Evolutionary conservation across 2,329 filamentous ascomycete species (phyloP), one percentile per base, ranked within the genome.

Genomic region (Stachybotrys elegans): DNA sequence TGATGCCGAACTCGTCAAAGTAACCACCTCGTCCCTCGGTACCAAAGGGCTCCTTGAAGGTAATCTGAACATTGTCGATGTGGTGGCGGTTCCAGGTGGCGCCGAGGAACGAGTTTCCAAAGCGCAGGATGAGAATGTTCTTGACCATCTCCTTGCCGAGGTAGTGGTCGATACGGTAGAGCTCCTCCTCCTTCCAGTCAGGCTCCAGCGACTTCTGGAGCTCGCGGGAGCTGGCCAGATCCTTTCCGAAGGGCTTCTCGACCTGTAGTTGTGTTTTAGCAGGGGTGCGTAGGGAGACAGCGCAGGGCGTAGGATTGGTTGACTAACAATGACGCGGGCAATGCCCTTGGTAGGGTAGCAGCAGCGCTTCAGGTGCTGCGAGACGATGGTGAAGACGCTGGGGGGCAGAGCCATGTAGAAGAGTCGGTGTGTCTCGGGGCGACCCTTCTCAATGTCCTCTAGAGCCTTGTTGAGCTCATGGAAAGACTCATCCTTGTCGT

Each of bases 121-220:
- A 98, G 64, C 94, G 83, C 55, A 98, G 81, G 57, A 98, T 96
- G 54, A 98, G 79, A 56, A 98, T 94, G 73, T 98, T 98, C 83
- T 98, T 98, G 60, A 98, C 93, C 93, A 98, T 98, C 73, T 98
- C 93, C 79, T 98, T 98, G 60, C 94, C 94, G 39, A 98, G 82
- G 70, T 98, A 98, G 74, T 98, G 93, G 68, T 98, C 93, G 61
- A 98, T 98, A 63, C 93, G 90, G 83, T 94, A 98, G 55, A 98
- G 84, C 73, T 98, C 93, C 43, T 97, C 92, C 71, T 98, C 94
- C 62, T 88, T 93, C 94, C 93, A 98, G 72, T 98, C 90, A 35
- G 93, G 93, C 63, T 92, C 88, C 51, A 98, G 81, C 7, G 93
- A 94, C 68, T 88, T 90, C 65, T 97, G 92, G 49, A 98, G 81